Evolutionary conservation across 192 early-diverging fungal genomes (phyloP), one percentile per base, ranked within the genome.

Genomic region (Backusella morwellensis): DNA sequence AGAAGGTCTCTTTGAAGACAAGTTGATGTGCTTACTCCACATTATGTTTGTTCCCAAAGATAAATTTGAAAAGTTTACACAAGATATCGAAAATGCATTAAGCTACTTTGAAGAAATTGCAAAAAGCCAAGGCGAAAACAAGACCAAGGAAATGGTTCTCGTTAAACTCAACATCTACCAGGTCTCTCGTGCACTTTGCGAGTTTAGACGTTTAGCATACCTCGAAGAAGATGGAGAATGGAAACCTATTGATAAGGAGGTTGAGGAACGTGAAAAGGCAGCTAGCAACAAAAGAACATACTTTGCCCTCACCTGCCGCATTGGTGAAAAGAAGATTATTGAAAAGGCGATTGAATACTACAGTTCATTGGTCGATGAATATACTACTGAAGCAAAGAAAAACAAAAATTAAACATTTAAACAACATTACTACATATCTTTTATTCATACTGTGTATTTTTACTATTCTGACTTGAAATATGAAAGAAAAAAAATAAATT

Each of bases 21-120:
- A 77, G 11, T 78, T 91, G 9, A 81, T 84, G 50, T 83, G 85
- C 68, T 85, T 93, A 44, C 75, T 89, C 11, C 87, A 90, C 59
- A 76, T 93, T 15, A 76, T 91, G 21, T 85, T 89, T 72, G 84
- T 90, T 72, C 85, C 87, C 44, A 66, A 82, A 35, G 75, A 77
- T 14, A 82, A 79, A 42, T 90, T 92, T 75, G 75, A 68, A 15
- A 81, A 73, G 7, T 85, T 90, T 36, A 26, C 44, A 29, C 66
- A 86, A 44, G 80, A 86, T 68, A 40, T 84, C n/a, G 84, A 88
- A 47, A 54, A 81, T 19, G 86, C 86, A 7, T 72, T 80, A 15
- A 77, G 82, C 41, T 87, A 85, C 75, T 87, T 87, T 70, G 81
- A 80, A 52, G 82, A 84, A 0, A 70, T 86, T 19, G 42, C 74